Evolutionary conservation across 2,329 filamentous ascomycete species (phyloP).

Genomic region (Phoma herbarum): DNA sequence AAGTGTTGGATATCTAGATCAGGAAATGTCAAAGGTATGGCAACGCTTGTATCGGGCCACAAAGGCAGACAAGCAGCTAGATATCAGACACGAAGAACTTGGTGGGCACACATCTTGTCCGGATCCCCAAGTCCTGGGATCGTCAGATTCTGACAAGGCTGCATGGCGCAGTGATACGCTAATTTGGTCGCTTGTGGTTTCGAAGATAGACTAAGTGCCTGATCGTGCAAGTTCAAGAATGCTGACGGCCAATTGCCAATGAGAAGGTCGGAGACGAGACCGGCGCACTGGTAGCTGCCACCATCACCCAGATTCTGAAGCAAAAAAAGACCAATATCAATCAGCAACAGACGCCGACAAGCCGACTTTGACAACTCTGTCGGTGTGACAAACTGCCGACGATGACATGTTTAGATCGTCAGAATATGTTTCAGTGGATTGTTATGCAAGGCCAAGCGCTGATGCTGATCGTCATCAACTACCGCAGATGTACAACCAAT

Average conservation of each 20-base stretch:
- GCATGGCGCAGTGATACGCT: constrained; percentile 14
- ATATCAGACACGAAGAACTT: constrained; percentile 26
- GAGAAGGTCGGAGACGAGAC: neutral
- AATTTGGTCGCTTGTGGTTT: neutral
- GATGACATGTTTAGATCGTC: constrained; percentile 21
- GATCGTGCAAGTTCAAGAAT: neutral
- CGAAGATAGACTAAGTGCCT: constrained; percentile 1
- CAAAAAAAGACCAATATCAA: neutral
- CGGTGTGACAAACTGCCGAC: constrained; percentile 28
- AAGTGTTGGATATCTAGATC: neutral
- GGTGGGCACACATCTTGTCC: constrained; percentile 24
- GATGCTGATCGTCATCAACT: constrained; percentile 28
- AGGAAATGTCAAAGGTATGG: constrained; percentile 6
- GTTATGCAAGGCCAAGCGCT: constrained; percentile 20
- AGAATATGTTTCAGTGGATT: constrained; percentile 20
- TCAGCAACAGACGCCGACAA: constrained; percentile 13
- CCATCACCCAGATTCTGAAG: neutral
- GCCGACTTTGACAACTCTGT: constrained; percentile 11
- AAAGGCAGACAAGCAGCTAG: constrained; percentile 21
- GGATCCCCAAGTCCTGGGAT: constrained; percentile 34
- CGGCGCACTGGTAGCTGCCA: constrained; percentile 3
- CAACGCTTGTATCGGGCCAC: constrained; percentile 9
- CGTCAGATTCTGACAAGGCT: constrained; percentile 20
- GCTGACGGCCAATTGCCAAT: constrained; percentile 1
- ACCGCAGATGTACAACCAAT: constrained; percentile 9